Percentiles rank a stretch among this genome's conserved stretches.
Conservation (phyloP, 805 yeast genomes). For the Teunomyces panamensis region DNA sequence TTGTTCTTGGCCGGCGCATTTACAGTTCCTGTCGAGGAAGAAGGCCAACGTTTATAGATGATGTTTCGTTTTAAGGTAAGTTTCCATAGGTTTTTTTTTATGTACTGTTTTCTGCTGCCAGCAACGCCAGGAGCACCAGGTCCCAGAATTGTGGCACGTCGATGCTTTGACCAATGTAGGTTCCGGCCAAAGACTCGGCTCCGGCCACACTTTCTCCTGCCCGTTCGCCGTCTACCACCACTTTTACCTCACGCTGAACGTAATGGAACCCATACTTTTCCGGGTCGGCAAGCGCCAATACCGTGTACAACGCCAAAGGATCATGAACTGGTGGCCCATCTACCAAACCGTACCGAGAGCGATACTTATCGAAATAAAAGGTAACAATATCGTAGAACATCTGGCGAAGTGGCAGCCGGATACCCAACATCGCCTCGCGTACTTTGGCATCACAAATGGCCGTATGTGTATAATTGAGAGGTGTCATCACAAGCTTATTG, state of each 20-base stretch:
- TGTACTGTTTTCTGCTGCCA: background rate
- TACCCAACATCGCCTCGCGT: slow-evolving; percentile 7
- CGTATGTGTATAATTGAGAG: slow-evolving; percentile 69
- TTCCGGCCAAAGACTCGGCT: slow-evolving; percentile 5
- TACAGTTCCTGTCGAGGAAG: slow-evolving; percentile 64
- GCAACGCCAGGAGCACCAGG: slow-evolving; percentile 1
- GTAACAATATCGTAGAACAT: slow-evolving; percentile 21
- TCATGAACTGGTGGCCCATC: slow-evolving; percentile 80
- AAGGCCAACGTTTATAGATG: slow-evolving; percentile 23
- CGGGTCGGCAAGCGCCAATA: slow-evolving; percentile 45
- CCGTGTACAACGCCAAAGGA: slow-evolving; percentile 64
- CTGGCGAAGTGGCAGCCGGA: slow-evolving; percentile 14
- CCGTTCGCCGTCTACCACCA: slow-evolving; percentile 25
- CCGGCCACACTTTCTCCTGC: slow-evolving; percentile 26
- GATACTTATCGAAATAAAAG: slow-evolving; percentile 18
- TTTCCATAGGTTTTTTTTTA: background rate
- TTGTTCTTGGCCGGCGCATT: slow-evolving; percentile 81
- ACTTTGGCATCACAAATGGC: slow-evolving; percentile 45
- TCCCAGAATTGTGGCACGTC: slow-evolving; percentile 11
- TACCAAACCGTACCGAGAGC: slow-evolving; percentile 13
- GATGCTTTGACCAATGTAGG: slow-evolving; percentile 6
- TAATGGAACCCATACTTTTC: slow-evolving; percentile 22
- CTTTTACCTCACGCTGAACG: slow-evolving; percentile 22
- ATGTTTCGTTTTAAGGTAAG: background rate
- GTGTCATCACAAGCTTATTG: slow-evolving; percentile 53